Conservation (phyloP, 495 filamentous ascomycete genomes). For the Jackrogersella multiformis region DNA sequence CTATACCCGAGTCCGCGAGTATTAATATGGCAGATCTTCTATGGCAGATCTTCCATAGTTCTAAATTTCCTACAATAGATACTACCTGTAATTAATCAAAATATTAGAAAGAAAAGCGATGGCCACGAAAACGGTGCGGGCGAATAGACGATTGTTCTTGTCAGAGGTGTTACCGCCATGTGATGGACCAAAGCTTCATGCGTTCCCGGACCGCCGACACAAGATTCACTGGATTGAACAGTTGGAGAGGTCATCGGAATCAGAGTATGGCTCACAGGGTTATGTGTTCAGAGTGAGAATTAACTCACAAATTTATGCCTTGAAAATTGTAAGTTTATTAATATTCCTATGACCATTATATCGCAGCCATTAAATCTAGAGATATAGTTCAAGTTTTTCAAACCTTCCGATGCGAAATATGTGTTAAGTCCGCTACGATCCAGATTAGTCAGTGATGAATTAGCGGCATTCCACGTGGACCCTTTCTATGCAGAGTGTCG, state of each 20-base stretch:
- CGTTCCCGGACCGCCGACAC: background rate
- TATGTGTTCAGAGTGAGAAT: background rate
- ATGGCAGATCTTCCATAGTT: background rate
- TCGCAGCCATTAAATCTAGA: background rate
- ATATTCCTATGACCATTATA: background rate
- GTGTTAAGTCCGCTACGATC: background rate
- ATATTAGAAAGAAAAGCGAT: background rate
- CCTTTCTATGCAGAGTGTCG: background rate
- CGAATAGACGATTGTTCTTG: background rate
- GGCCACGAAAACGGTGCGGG: background rate
- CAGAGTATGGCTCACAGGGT: background rate
- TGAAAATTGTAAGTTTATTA: background rate
- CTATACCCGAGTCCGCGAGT: background rate
- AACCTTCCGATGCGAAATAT: background rate
- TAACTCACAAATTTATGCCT: background rate
- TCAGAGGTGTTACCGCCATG: background rate
- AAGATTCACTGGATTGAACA: background rate
- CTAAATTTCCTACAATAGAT: background rate
- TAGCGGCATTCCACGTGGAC: background rate
- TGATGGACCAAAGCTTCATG: background rate
- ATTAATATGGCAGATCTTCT: too few relatives aligned
- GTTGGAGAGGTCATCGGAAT: background rate
- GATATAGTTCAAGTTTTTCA: background rate
- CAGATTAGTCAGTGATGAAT: background rate
- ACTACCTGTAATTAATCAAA: background rate